phyloP scores from a whole-genome alignment of 2,329 filamentous ascomycete species.

The Sporothrix luriei region DNA sequence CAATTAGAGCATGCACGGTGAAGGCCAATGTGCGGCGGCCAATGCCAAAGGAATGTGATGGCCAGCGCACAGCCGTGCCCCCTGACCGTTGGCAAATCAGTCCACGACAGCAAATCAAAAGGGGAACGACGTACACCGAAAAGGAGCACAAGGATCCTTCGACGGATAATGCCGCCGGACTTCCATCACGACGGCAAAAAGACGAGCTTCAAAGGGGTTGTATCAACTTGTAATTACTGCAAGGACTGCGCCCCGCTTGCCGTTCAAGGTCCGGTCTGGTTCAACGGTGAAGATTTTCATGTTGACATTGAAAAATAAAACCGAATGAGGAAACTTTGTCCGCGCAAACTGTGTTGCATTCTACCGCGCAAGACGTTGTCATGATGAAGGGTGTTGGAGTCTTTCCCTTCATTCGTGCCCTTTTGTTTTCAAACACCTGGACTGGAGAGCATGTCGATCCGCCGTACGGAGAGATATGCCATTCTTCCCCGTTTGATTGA shows the following conservation, averaged over 20 bases:
- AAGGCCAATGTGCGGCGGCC: conserved; percentile 13
- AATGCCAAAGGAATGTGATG: conserved; percentile 15
- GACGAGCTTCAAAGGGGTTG: neutral
- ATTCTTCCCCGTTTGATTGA: conserved; percentile 15
- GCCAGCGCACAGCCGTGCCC: conserved; percentile 8
- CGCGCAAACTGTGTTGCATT: conserved; percentile 3
- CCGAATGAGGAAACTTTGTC: neutral
- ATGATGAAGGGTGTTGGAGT: neutral
- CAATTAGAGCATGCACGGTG: conserved; percentile 12
- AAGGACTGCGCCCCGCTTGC: conserved; percentile 9
- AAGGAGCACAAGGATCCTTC: too few relatives aligned
- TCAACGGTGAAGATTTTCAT: neutral
- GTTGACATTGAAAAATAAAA: neutral
- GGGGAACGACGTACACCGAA: neutral
- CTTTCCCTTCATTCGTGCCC: neutral
- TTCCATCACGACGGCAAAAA: neutral
- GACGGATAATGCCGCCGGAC: neutral
- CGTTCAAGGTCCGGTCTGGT: neutral
- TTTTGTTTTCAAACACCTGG: neutral
- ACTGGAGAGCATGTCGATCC: too few relatives aligned
- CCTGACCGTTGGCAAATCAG: conserved; percentile 13
- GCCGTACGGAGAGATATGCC: neutral
- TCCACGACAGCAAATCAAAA: conserved; percentile 4
- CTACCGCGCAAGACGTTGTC: neutral
- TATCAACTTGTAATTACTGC: too few relatives aligned